A percentile compares a stretch with the other conserved stretches of the same genome.
These are phyloP conservation scores for Scleromitrula shiraiana DNA, from an alignment of 2,329 filamentous ascomycete genomes.

Conservation along the genomic window DNA sequence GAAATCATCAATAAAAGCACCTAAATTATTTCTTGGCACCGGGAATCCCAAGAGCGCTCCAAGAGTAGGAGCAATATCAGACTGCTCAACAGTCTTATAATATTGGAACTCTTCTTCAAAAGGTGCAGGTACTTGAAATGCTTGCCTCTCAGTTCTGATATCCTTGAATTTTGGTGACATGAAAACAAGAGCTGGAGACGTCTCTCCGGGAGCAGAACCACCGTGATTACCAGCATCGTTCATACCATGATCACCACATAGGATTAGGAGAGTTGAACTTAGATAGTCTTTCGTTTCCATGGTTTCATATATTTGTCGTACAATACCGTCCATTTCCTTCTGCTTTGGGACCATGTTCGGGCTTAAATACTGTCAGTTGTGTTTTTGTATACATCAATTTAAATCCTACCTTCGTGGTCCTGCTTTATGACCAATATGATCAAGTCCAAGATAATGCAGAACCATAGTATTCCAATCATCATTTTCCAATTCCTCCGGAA, in stretches of 20 bases:
- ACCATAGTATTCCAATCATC: constrained; percentile 90
- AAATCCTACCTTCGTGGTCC: constrained; percentile 65
- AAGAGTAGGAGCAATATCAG: constrained; percentile 84
- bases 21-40: constrained; percentile 81
- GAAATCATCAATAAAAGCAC: constrained; percentile 74
- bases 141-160: constrained; percentile 48
- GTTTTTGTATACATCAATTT: neutral
- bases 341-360: constrained; percentile 92
- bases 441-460: constrained; percentile 88
- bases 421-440: constrained; percentile 96
- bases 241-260: constrained; percentile 98
- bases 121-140: constrained; percentile 43
- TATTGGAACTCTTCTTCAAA: constrained; percentile 69
- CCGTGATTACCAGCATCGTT: constrained; percentile 97
- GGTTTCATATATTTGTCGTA: constrained; percentile 66
- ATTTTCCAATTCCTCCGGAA: constrained; percentile 65
- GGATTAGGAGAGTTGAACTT: constrained; percentile 68
- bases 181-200: constrained; percentile 85
- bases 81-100: constrained; percentile 83
- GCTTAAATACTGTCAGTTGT: constrained; percentile 37
- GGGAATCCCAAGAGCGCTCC: constrained; percentile 83
- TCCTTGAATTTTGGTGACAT: constrained; percentile 79
- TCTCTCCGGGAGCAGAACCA: constrained; percentile 87
- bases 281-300: constrained; percentile 66
- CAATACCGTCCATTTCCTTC: constrained; percentile 82